Percentiles rank a stretch among this genome's conserved stretches.
phyloP scores from a whole-genome alignment of 2,329 filamentous ascomycete species.

The Moelleriella libera region DNA sequence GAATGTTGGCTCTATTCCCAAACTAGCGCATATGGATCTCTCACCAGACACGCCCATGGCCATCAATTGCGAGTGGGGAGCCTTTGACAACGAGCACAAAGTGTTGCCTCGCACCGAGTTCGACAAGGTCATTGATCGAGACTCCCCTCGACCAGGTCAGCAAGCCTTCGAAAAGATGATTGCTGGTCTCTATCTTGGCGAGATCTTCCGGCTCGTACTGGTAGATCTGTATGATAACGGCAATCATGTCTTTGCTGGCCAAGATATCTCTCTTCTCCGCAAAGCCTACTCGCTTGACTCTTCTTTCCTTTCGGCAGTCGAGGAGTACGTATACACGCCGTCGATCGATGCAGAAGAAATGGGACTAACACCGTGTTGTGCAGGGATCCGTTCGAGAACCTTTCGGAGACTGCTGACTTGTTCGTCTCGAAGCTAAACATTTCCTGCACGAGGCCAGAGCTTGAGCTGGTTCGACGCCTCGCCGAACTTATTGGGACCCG shows the following conservation, averaged over 20 bases:
- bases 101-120: conserved; percentile 77
- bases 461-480: conserved; percentile 77
- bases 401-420: conserved; percentile 74
- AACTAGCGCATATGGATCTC: conserved; percentile 83
- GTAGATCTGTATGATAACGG: conserved; percentile 74
- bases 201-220: conserved; percentile 81
- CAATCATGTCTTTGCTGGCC: conserved; percentile 66
- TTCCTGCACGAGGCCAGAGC: conserved; percentile 57
- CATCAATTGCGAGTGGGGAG: conserved; percentile 96
- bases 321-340: conserved; percentile 48
- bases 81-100: conserved; percentile 87
- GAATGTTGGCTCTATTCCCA: conserved; percentile 76
- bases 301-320: conserved; percentile 84
- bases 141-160: conserved; percentile 84
- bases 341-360: neutral
- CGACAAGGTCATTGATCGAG: conserved; percentile 76
- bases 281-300: conserved; percentile 85
- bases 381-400: conserved; percentile 87
- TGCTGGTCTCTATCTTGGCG: conserved; percentile 83
- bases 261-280: conserved; percentile 67
- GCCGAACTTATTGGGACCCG: conserved; percentile 92
- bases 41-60: conserved; percentile 75
- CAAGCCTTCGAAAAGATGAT: conserved; percentile 98
- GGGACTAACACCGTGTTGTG: neutral
- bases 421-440: conserved; percentile 67